Conservation (phyloP, 495 filamentous ascomycete species). For the Neurospora sp. region DNA sequence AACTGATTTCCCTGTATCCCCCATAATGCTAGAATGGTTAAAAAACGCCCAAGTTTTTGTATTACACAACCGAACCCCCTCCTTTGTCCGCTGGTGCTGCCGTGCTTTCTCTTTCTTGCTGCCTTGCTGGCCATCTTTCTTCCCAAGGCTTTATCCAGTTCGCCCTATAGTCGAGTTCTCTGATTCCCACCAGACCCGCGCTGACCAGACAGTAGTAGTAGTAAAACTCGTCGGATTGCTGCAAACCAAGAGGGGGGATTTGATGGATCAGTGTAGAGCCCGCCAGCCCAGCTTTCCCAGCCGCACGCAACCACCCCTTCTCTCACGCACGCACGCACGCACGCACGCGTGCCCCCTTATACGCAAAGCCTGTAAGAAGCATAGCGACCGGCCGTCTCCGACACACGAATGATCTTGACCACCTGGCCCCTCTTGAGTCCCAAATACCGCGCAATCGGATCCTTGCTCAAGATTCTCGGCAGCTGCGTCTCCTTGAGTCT, state of each 20-base stretch:
- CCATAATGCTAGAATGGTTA: not conserved
- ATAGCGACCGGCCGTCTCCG: slow-evolving; percentile 69
- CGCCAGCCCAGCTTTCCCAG: not conserved
- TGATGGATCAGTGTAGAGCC: not conserved
- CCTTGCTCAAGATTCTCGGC: slow-evolving; percentile 79
- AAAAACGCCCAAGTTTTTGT: not conserved
- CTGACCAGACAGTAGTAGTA: not conserved
- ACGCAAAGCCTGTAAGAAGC: slow-evolving; percentile 58
- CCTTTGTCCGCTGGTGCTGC: not conserved
- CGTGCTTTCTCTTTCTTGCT: not conserved
- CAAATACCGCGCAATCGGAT: slow-evolving; percentile 87
- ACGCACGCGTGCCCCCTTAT: slow-evolving; percentile 11
- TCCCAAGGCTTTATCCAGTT: not conserved
- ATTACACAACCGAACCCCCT: not conserved
- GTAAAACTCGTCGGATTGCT: no score
- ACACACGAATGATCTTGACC: slow-evolving; percentile 90
- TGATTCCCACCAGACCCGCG: not conserved
- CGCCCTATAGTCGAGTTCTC: not conserved
- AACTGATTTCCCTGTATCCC: not conserved
- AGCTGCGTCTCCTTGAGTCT: slow-evolving; percentile 94
- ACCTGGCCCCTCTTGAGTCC: slow-evolving; percentile 90
- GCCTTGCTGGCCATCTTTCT: not conserved
- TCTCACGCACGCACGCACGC: not conserved
- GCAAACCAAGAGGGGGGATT: not conserved
- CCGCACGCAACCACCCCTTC: not conserved